phyloP scores from a whole-genome alignment of 257 asterid genomes.

The Nicotiana sylvestris region DNA sequence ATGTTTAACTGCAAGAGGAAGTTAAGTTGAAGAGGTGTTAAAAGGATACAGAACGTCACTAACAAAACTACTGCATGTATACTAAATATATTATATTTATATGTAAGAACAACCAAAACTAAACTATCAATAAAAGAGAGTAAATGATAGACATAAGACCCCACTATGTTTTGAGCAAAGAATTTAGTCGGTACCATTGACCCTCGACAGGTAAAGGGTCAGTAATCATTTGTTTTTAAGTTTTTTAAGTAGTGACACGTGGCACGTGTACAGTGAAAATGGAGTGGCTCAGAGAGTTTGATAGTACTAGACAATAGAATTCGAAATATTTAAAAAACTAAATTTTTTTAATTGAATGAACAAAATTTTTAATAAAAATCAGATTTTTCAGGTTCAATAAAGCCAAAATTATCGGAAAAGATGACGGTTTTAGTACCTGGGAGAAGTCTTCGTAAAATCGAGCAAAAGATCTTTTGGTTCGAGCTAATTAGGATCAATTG shows the following conservation, averaged over 20 bases:
- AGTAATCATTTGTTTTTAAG: background rate
- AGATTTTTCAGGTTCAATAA: background rate
- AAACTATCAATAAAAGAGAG: background rate
- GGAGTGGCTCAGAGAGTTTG: background rate
- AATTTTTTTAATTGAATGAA: background rate
- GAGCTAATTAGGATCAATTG: background rate
- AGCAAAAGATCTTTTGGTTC: background rate
- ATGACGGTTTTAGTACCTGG: background rate
- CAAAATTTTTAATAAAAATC: background rate
- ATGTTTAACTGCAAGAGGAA: slow-evolving; percentile 32
- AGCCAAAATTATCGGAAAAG: background rate
- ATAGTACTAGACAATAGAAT: background rate
- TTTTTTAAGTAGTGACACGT: background rate
- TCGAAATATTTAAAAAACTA: background rate
- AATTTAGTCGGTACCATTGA: background rate
- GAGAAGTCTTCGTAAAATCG: background rate
- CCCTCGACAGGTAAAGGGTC: background rate
- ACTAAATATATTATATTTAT: background rate
- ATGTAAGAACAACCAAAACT: background rate
- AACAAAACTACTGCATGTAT: background rate
- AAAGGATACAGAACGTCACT: background rate
- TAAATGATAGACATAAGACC: background rate
- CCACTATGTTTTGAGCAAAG: background rate
- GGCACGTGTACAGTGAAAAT: background rate
- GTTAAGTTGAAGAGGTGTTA: background rate